Base-by-base conservation (phyloP, 306 rosid genomes). In the Pyrus communis region DNA sequence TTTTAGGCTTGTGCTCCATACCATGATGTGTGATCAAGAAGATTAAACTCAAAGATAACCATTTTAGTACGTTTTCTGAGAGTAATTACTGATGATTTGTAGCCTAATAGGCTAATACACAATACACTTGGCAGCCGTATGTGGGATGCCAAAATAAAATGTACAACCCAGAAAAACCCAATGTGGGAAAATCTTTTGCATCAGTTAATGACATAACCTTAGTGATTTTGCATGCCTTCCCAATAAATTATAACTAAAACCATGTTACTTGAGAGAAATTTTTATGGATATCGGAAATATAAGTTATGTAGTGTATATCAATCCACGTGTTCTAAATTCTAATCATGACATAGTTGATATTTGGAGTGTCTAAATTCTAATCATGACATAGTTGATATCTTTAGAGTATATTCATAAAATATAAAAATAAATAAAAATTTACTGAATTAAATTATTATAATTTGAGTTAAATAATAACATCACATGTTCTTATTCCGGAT, bases 81-180 rank as follows among this genome's bases (percentile, higher is more conserved):
- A 38, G 40, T 57, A 11, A 38, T 3, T 43, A 10, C 59, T n/a
- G 22, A 7, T 64, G 21, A 58, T 14, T n/a, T 17, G 40, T 42
- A 40, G 5, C 42, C 77, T 38, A 58, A 59, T 72, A 8, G 9
- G 27, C 69, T 15, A 58, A 59, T 72, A 8, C n/a, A 40, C 61
- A 17, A 14, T 25, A 10, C 77, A 74, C 45, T 22, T 42, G 77
- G 57, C 43, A 33, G 18, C 40, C 45, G 58, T 59, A 60, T 18
- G 77, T 60, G 59, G 58, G 68, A 60, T 74, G 58, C 25, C 28
- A 60, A 74, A 42, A 74, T 59, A 60, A 74, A 42, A 74, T 59
- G 68, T 27, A 27, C 69, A 73, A 61, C 18, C n/a, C 69, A 15
- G 40, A 12, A 17, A 27, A 5, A 15, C 40, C 77, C 67, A 21